Evolutionary conservation across 2,329 filamentous ascomycete genomes (phyloP), one percentile per base, ranked within the genome.

Genomic region (Anthostomella pinea): DNA sequence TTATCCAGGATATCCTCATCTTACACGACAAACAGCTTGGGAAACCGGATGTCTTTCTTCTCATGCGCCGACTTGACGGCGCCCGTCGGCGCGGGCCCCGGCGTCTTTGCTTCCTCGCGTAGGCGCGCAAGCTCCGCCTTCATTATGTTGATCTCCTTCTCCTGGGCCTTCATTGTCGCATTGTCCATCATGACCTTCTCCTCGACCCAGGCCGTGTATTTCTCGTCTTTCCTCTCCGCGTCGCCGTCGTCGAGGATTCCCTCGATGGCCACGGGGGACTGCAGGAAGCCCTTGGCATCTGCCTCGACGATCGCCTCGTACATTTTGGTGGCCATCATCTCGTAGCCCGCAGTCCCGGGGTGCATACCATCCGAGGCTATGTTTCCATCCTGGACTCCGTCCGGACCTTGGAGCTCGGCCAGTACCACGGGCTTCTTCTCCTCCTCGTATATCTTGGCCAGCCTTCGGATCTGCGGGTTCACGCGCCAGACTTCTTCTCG

Each of bases 321-420:
- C 49, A 59, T 47, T 40, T 57, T 59, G 22, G 56, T 57, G 10
- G 49, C 56, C 57, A 60, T 59, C 55, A 59, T 58, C 31, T 58
- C 55, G 35, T 60, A 60, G 8, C 57, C 57, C 13, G 57, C 37
- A 9, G 51, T 57, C 15, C 49, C 52, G 6, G 57, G 57, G 30
- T 60, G 57, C 55, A 57, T 57, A 21, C 54, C 54, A 28, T 58
- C 55, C 18, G 45, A 43, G 22, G 48, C 52, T 25, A 58, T 30
- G 19, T 59, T 57, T 27, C 40, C 48, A 21, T 58, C 54, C 40
- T 58, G 55, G 17, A 58, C 42, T 31, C 56, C 56, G 18, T 59
- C 55, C 5, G 54, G 52, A 6, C 58, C 57, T 30, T 62, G 56
- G 35, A 63, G 50, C 21, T 63, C 58, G 6, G 55, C 59, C 6